These are phyloP conservation scores for Diplocarpon rosae DNA, from an alignment of 2,329 filamentous ascomycete species.

Conservation along the genomic window DNA sequence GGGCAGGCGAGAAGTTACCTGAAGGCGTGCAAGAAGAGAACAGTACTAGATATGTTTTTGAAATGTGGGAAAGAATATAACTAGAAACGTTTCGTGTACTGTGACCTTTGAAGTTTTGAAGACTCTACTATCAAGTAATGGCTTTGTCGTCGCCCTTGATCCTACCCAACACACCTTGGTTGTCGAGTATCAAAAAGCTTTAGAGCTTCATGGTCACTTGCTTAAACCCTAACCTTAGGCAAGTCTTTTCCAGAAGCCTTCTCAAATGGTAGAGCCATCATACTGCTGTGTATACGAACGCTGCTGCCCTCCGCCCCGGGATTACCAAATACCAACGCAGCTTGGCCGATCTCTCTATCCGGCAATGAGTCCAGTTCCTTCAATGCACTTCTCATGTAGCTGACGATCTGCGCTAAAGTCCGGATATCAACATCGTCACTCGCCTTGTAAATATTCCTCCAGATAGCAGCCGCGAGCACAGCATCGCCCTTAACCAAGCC, in stretches of 20 bases:
- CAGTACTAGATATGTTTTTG: slow-evolving; percentile 56
- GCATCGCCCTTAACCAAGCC: slow-evolving; percentile 67
- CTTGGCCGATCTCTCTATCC: slow-evolving; percentile 40
- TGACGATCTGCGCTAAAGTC: slow-evolving; percentile 49
- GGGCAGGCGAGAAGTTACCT: slow-evolving; percentile 53
- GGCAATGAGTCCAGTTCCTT: slow-evolving; percentile 39
- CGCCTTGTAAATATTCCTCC: slow-evolving; percentile 87
- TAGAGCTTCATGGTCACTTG: slow-evolving; percentile 7
- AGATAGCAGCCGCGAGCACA: slow-evolving; percentile 70
- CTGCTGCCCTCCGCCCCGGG: slow-evolving; percentile 30
- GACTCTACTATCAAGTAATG: not conserved
- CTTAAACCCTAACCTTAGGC: too few relatives aligned
- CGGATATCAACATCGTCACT: slow-evolving; percentile 49
- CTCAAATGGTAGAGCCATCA: slow-evolving; percentile 29
- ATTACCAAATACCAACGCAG: slow-evolving; percentile 39
- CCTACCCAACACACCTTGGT: not conserved
- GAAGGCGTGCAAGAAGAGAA: slow-evolving; percentile 50
- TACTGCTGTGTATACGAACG: slow-evolving; percentile 29
- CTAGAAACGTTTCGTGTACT: too few relatives aligned
- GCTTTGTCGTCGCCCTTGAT: not conserved
- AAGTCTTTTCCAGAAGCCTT: slow-evolving; percentile 24
- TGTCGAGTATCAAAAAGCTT: not conserved
- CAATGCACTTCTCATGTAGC: slow-evolving; percentile 49
- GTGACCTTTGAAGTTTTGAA: too few relatives aligned
- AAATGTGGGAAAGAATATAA: slow-evolving; percentile 54